Percentiles rank a stretch among this genome's conserved stretches.
Evolutionary conservation across 768 basidiomycete species (phyloP).

Genomic region (Cubamyces sp.): DNA sequence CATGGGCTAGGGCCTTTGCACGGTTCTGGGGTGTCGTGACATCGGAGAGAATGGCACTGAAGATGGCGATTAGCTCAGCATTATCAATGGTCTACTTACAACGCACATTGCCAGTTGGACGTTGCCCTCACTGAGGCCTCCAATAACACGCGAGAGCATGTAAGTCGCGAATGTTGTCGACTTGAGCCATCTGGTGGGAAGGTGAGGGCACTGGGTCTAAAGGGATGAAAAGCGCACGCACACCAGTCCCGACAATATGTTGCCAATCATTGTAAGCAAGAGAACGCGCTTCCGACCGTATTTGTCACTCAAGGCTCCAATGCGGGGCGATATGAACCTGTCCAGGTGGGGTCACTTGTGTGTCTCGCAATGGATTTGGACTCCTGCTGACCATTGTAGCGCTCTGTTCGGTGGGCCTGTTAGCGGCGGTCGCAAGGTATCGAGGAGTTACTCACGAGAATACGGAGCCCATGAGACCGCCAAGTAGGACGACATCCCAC

Average conservation of each 20-base stretch:
- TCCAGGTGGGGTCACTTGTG: background rate
- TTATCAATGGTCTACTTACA: background rate
- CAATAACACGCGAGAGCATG: slow-evolving; percentile 86
- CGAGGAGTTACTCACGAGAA: slow-evolving; percentile 70
- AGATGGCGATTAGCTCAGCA: slow-evolving; percentile 1
- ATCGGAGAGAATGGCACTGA: slow-evolving; percentile 91
- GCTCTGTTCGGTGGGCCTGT: slow-evolving; percentile 48
- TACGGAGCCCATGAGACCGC: slow-evolving; percentile 90
- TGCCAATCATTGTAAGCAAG: slow-evolving; percentile 88
- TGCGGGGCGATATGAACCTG: slow-evolving; percentile 72
- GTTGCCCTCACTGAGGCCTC: slow-evolving; percentile 95
- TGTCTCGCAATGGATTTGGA: too few species aligned
- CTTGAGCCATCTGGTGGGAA: slow-evolving; percentile 73
- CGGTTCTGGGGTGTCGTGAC: slow-evolving; percentile 81
- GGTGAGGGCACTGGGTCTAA: slow-evolving; percentile 1
- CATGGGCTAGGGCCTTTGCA: slow-evolving; percentile 84
- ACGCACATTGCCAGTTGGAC: slow-evolving; percentile 93
- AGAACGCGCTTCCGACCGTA: slow-evolving; percentile 88
- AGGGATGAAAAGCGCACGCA: slow-evolving; percentile 44
- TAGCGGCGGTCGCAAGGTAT: background rate
- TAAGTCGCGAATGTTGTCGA: slow-evolving; percentile 91
- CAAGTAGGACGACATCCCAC: slow-evolving; percentile 96
- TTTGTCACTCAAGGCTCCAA: slow-evolving; percentile 85
- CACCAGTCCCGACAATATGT: slow-evolving; percentile 87
- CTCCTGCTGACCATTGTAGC: slow-evolving; percentile 56